Conservation (phyloP, 768 basidiomycete species). For the Rhodotorula toruloides region DNA sequence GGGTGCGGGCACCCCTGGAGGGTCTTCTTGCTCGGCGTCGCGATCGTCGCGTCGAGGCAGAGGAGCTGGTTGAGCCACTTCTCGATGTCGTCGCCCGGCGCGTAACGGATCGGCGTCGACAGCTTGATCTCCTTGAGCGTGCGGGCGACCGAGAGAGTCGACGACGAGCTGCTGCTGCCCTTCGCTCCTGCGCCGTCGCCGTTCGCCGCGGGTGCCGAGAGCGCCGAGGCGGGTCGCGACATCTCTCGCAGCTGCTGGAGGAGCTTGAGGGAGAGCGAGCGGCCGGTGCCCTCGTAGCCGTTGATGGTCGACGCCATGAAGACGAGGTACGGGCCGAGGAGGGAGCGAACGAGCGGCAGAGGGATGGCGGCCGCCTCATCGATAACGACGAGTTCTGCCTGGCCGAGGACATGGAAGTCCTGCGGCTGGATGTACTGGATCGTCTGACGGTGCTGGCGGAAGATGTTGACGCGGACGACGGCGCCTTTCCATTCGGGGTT, state of each 20-base stretch:
- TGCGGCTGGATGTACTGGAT: conserved; percentile 99
- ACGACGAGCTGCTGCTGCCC: conserved; percentile 49
- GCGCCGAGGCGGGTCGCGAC: conserved; percentile 65
- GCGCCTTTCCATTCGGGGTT: conserved; percentile 91
- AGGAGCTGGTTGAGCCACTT: conserved; percentile 86
- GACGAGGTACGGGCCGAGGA: conserved; percentile 89
- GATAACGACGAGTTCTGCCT: conserved; percentile 94
- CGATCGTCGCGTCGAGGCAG: conserved; percentile 79
- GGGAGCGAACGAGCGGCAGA: conserved; percentile 85
- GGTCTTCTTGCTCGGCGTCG: conserved; percentile 48
- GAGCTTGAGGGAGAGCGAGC: conserved; percentile 93
- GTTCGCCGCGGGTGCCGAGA: conserved; percentile 11
- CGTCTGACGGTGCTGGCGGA: conserved; percentile 87
- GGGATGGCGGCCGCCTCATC: conserved; percentile 99
- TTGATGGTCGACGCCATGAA: conserved; percentile 99
- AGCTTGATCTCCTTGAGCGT: conserved; percentile 88
- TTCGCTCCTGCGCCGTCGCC: neutral
- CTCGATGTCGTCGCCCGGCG: conserved; percentile 78
- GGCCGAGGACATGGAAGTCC: conserved; percentile 94
- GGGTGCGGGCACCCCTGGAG: conserved; percentile 87
- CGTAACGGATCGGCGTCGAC: conserved; percentile 89
- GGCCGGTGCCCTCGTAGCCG: conserved; percentile 99
- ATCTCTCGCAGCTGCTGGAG: conserved; percentile 93
- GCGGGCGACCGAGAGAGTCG: conserved; percentile 59
- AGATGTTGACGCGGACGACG: conserved; percentile 90